Conservation (phyloP, 2,329 filamentous ascomycete genomes). For the Metarhizium rileyi region DNA sequence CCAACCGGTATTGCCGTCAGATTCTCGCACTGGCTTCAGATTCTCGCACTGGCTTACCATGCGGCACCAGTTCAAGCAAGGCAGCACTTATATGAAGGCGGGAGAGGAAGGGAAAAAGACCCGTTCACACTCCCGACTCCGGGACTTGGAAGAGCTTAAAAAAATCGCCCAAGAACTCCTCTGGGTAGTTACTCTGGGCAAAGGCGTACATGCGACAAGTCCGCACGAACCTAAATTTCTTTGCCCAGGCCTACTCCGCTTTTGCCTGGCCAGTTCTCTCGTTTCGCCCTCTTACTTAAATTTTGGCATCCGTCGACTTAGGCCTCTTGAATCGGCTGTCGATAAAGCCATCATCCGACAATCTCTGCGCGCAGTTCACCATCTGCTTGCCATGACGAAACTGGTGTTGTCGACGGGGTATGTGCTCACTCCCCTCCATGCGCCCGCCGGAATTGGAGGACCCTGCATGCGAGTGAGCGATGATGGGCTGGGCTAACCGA, state of each 20-base stretch:
- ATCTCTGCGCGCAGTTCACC: background rate
- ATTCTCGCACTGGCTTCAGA: background rate
- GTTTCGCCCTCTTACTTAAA: background rate
- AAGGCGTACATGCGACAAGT: too few species aligned
- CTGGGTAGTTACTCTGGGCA: background rate
- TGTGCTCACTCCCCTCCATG: slow-evolving; percentile 22
- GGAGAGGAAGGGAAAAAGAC: background rate
- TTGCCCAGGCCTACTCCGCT: background rate
- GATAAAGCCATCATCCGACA: background rate
- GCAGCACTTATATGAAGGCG: background rate
- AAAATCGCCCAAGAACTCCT: background rate
- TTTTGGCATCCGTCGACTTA: background rate
- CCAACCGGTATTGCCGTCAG: background rate
- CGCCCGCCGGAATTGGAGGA: background rate
- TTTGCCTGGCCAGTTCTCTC: background rate
- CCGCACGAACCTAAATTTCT: background rate
- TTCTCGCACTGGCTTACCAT: too few species aligned
- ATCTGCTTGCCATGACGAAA: slow-evolving; percentile 50
- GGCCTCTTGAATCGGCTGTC: background rate
- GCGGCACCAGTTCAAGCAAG: background rate
- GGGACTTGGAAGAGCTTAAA: background rate
- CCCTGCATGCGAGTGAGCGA: slow-evolving; percentile 3
- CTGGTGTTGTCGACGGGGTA: slow-evolving; percentile 81
- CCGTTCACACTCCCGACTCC: background rate
- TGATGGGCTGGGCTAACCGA: slow-evolving; percentile 3